Conservation (phyloP, 805 yeast genomes). For the Brettanomyces sp. region DNA sequence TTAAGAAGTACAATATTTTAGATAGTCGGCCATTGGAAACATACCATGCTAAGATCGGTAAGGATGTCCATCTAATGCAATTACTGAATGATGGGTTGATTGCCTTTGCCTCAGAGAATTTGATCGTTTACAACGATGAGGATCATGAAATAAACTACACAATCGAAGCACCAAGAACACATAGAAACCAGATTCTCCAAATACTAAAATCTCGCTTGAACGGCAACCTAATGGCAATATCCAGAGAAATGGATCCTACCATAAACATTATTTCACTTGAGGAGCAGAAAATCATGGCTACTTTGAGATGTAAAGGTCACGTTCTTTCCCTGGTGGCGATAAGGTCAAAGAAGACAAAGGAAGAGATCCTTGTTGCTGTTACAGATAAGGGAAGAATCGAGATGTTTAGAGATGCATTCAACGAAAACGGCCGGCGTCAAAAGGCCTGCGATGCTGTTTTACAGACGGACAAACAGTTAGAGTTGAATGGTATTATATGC, state of each 20-base stretch:
- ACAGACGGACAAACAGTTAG: constrained; percentile 8
- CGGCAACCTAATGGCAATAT: constrained; percentile 26
- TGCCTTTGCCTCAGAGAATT: constrained; percentile 21
- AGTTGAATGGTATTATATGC: constrained; percentile 1
- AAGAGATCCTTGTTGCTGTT: constrained; percentile 21
- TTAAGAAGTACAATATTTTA: constrained; percentile 17
- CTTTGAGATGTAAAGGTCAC: constrained; percentile 26
- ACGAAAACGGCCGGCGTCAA: constrained; percentile 13
- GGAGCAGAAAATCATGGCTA: constrained; percentile 20
- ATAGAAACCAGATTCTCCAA: constrained; percentile 24
- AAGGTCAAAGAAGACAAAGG: constrained; percentile 5
- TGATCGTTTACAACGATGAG: constrained; percentile 26
- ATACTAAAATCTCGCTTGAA: constrained; percentile 25
- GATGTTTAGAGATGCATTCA: constrained; percentile 16
- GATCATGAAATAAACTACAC: constrained; percentile 11
- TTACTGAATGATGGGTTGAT: constrained; percentile 7
- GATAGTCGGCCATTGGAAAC: constrained; percentile 9
- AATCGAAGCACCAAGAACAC: constrained; percentile 24
- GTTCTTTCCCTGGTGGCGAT: constrained; percentile 22
- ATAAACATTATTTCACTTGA: constrained; percentile 27
- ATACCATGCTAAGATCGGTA: constrained; percentile 6
- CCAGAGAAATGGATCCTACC: constrained; percentile 21
- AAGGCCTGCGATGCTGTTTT: constrained; percentile 6
- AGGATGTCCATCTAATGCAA: constrained; percentile 10
- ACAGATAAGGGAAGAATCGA: constrained; percentile 23